Evolutionary conservation across 2,329 filamentous ascomycete genomes (phyloP).

Genomic region (Fusarium udum): DNA sequence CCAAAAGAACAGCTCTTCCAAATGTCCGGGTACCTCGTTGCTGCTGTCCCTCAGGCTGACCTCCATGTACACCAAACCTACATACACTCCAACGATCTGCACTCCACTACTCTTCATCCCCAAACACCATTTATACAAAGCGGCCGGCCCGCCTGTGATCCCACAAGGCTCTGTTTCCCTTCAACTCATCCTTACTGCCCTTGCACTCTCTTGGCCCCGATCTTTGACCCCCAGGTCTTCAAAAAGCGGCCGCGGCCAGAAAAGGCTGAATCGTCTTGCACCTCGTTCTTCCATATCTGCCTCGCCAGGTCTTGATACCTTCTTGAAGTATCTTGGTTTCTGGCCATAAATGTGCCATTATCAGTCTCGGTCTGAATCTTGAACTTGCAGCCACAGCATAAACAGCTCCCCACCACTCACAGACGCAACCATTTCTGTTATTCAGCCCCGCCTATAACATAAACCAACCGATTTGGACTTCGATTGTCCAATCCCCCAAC

Average conservation of each 20-base stretch:
- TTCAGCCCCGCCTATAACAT: conserved; percentile 30
- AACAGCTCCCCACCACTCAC: conserved; percentile 23
- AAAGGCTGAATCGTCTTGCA: conserved; percentile 43
- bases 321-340: conserved; percentile 23
- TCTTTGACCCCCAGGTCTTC: conserved; percentile 33
- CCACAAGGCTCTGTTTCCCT: conserved; percentile 43
- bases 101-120: conserved; percentile 42
- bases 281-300: conserved; percentile 36
- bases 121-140: conserved; percentile 45
- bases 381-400: conserved; percentile 29
- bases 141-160: conserved; percentile 37
- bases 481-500: conserved; percentile 35
- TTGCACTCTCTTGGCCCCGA: conserved; percentile 28
- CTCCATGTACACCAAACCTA: conserved; percentile 25
- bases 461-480: conserved; percentile 35
- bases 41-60: conserved; percentile 19
- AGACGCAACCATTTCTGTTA: conserved; percentile 15
- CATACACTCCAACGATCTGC: conserved; percentile 38
- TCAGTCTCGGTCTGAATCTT: conserved; percentile 33
- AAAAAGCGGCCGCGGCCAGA: conserved; percentile 44
- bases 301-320: conserved; percentile 32
- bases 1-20: conserved; percentile 35
- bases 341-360: conserved; percentile 42
- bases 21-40: conserved; percentile 33
- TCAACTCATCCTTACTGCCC: conserved; percentile 32